Evolutionary conservation across 2,329 filamentous ascomycete species (phyloP).

Genomic region (Colletotrichum cordylinicola): DNA sequence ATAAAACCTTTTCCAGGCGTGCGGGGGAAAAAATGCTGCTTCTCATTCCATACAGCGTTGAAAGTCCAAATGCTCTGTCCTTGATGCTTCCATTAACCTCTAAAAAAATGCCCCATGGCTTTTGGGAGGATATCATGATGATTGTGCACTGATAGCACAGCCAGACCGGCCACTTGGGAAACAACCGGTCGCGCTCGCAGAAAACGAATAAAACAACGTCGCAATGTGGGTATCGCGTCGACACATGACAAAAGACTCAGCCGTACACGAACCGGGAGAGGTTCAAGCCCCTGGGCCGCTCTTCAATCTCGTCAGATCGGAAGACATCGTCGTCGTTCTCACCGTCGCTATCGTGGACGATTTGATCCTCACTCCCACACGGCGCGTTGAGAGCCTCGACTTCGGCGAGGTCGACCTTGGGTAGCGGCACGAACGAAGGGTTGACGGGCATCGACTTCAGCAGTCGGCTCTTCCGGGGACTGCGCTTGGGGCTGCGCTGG

Average conservation of each 20-base stretch:
- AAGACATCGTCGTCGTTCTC: slow-evolving; percentile 44
- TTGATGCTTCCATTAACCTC: not conserved
- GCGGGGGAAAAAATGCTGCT: not conserved
- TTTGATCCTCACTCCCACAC: slow-evolving; percentile 62
- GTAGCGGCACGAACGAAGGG: slow-evolving; percentile 60
- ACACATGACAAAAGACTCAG: slow-evolving; percentile 23
- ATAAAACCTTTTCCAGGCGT: not conserved
- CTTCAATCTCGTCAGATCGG: slow-evolving; percentile 26
- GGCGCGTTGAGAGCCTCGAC: slow-evolving; percentile 55
- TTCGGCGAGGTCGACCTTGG: slow-evolving; percentile 58
- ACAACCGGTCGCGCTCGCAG: not conserved
- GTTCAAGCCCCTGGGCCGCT: slow-evolving; percentile 42
- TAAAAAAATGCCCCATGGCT: not conserved
- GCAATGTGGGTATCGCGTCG: slow-evolving; percentile 5
- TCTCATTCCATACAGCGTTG: not conserved
- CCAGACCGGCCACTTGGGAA: not conserved
- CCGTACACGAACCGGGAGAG: slow-evolving; percentile 54
- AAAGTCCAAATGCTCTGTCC: not conserved
- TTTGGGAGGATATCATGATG: not conserved
- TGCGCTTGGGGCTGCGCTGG: slow-evolving; percentile 25
- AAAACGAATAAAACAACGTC: slow-evolving; percentile 9
- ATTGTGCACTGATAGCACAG: not conserved
- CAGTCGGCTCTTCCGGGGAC: slow-evolving; percentile 25
- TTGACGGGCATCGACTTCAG: slow-evolving; percentile 49
- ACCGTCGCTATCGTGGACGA: slow-evolving; percentile 58